Base-by-base conservation (phyloP, 2,329 filamentous ascomycete genomes). In the Alternaria atra region DNA sequence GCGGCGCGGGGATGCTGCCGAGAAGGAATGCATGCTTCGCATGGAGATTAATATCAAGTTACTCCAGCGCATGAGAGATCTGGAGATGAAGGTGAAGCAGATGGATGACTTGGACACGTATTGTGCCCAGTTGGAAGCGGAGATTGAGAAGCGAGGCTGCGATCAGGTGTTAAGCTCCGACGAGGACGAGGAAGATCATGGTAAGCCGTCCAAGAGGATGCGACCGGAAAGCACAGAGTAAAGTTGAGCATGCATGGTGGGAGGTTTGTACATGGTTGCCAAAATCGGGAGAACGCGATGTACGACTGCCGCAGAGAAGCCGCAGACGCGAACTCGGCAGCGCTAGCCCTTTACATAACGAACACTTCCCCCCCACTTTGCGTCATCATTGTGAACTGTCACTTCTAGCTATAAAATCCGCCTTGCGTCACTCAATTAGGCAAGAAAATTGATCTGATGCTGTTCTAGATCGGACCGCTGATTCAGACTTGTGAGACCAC, bases 361-460 rank as follows among this genome's bases (percentile, higher is more conserved):
- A 9, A 32, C 23, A 15, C 12, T 55, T 64, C 52, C 60, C 64
- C 52, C 44, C 50, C 50, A 6, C 44, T 6, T 37, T 64, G 61
- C 58, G 64, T 66, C 64, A 66, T 63, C 20, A 4, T 46, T 40
- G 35, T 15, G 48, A 55, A 23, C 30, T 35, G 27, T 42, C 37
- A 42, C 55, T 40, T 48, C 27, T 32, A 43, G 55, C 32, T 58
- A 60, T 52, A 55, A 48, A 53, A 55, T 32, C 46, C 42, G 30
- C 25, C 20, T 8, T 47, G 56, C 17, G 10, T 34, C 23, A 54
- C 39, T 35, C 9, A 8, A 56, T 56, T 37, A 17, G 35, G 48
- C 10, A 39, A 42, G 15, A 50, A 1, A 8, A 9, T 34, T 20
- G 32, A 7, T 37, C 13, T 48, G 20, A 20, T 15, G 6, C 12